Base-by-base conservation (phyloP, 805 yeast species). In the Schizosaccharomyces lindneri region DNA sequence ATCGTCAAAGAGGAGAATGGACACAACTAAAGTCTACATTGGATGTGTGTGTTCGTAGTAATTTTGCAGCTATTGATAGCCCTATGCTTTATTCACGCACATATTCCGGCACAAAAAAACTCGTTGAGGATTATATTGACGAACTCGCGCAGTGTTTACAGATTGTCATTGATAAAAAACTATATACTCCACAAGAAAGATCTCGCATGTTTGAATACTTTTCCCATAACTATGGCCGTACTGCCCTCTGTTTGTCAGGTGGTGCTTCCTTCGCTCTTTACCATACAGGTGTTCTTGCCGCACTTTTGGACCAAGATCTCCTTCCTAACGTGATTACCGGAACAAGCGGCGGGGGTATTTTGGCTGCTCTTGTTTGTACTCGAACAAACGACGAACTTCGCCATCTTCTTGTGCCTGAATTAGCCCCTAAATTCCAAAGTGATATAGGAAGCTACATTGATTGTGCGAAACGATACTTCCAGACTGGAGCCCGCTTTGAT, bases 251-350 rank as follows among this genome's bases (percentile, higher is more conserved):
- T 64, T 73, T 85, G 32, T 79, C 84, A 62, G 93, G 94, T 3
- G 94, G 93, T 29, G 94, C 88, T 1, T 79, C 85, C 39, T 85
- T 85, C 69, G 80, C 89, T 1, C 82, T 83, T 65, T 80, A 82
- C 41, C 94, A 85, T 70, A 82, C 84, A 70, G 94, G 94, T 2
- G 79, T 85, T 2, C 76, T 84, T 32, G 82, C 81, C 64, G 89
- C 88, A 0, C 70, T 85, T 48, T 70, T 84, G 4, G 88, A 85
- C 63, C 78, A 78, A 63, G 83, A 82, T 68, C 71, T 79, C 60
- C 71, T 85, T 61, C 94, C 94, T 1, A 74, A 75, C 4, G 82
- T 85, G 46, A 74, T 85, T 7, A 79, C 85, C 43, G 94, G 94
- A 0, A 85, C 93, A 0, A 81, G 87, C 0, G 90, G 93, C 1